Conservation (phyloP, 768 basidiomycete species). For the Phaffia australis region DNA sequence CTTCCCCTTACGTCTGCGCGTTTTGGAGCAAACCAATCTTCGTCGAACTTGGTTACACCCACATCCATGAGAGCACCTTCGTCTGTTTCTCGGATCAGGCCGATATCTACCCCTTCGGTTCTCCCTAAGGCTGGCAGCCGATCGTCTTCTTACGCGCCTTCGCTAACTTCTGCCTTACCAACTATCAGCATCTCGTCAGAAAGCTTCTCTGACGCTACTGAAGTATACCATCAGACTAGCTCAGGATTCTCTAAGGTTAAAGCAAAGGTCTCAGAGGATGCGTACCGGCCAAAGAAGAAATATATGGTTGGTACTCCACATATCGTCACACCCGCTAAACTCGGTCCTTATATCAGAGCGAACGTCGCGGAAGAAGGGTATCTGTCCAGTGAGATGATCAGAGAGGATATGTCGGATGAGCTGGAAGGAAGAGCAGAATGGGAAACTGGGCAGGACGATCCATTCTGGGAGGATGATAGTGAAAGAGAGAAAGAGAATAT, state of each 20-base stretch:
- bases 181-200: too few relatives aligned
- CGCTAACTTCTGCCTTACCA: too few relatives aligned
- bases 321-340: slow-evolving; percentile 10
- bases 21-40: too few relatives aligned
- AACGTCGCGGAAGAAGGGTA: neutral
- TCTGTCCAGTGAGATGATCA: neutral
- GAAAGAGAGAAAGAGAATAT: slow-evolving; percentile 19
- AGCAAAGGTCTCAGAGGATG: slow-evolving; percentile 10
- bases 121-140: too few relatives aligned
- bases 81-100: too few relatives aligned
- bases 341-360: neutral
- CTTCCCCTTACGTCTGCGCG: too few relatives aligned
- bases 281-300: slow-evolving; percentile 1
- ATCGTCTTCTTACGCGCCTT: too few relatives aligned
- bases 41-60: too few relatives aligned
- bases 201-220: too few relatives aligned
- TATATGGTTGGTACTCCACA: slow-evolving; percentile 1
- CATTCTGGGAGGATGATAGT: slow-evolving; percentile 13
- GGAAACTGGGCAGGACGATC: neutral
- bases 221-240: too few relatives aligned
- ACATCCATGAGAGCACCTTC: too few relatives aligned
- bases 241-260: slow-evolving; percentile 8
- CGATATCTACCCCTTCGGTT: too few relatives aligned
- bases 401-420: neutral
- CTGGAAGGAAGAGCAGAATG: slow-evolving; percentile 2